Base-by-base conservation (phyloP, 2,329 filamentous ascomycete species). In the Didymella sp. region DNA sequence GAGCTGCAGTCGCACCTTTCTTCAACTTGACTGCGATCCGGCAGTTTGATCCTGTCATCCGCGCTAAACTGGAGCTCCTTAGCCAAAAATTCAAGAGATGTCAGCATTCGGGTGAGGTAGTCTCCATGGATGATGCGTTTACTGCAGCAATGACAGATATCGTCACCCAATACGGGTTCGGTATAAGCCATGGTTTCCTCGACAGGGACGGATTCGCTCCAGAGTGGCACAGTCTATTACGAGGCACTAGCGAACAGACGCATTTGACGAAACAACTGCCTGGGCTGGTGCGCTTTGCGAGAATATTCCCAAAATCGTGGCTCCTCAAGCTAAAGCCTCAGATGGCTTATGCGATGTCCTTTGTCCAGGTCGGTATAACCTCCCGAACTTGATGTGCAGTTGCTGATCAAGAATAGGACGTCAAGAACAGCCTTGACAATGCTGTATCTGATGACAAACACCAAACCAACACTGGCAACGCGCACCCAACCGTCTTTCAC, bases 71-170 rank as follows among this genome's bases (percentile, higher is more conserved):
- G n/a, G 33, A 45, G 12, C 19, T 38, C 3, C 17, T 45, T 13
- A 38, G 31, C 24, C 12, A n/a, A 6, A 44, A 51, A 8, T 28
- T 44, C 19, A 28, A 11, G 8, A 54, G 21, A 5, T 38, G 35
- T 22, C 35, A 13, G 19, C 19, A 21, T 4, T 38, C 35, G 6
- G 28, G 21, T 2, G 21, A 54, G 30, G 21, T 37, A 4, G 28
- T 48, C 12, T 33, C 37, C n/a, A 4, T 54, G n/a, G 37, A 48
- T 30, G 44, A 47, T 1, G 37, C 44, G 5, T 54, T 54, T 28
- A 38, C n/a, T 4, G 43, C 43, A 8, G 13, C 37, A 9, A 35
- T 40, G 19, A 42, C 44, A 4, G 51, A 54, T 17, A 30, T 48
- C 5, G 35, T 42, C 22, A 43, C 51, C 12, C 21, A 48, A 4